Evolutionary conservation across 805 yeast species (phyloP).

Genomic region (Barnettozyma californica): DNA sequence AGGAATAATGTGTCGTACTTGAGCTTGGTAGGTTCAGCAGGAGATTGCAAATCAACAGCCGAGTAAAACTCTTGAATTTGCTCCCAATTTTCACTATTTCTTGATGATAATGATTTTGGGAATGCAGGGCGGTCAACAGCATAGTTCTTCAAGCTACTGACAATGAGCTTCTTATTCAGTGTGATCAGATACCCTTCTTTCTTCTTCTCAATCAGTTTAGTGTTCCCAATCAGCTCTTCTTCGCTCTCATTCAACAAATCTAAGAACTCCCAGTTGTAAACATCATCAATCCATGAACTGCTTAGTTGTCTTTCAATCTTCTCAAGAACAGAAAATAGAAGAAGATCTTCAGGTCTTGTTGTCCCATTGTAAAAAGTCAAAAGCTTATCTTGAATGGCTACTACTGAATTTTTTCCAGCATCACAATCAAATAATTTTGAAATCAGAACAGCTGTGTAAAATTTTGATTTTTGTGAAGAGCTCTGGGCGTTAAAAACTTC

Average conservation of each 20-base stretch:
- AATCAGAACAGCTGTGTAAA: conserved; percentile 41
- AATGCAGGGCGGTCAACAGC: conserved; percentile 24
- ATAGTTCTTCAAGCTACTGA: conserved; percentile 41
- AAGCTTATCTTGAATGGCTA: conserved; percentile 43
- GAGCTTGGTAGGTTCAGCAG: conserved; percentile 23
- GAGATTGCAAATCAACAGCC: conserved; percentile 13
- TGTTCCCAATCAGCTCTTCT: conserved; percentile 41
- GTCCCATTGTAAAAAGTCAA: conserved; percentile 61
- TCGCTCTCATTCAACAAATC: conserved; percentile 35
- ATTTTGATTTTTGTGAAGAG: conserved; percentile 27
- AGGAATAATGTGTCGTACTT: conserved; percentile 71
- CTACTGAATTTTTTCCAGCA: conserved; percentile 39
- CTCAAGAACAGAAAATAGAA: conserved; percentile 52
- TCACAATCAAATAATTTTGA: conserved; percentile 46
- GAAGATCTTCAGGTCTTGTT: conserved; percentile 49
- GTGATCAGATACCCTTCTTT: conserved; percentile 45
- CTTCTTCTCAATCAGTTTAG: conserved; percentile 41
- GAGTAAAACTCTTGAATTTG: conserved; percentile 28
- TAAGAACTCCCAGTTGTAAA: conserved; percentile 62
- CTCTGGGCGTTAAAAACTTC: conserved; percentile 30
- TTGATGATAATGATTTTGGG: conserved; percentile 19
- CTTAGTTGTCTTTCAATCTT: conserved; percentile 49
- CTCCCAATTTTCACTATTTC: conserved; percentile 22
- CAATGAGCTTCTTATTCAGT: conserved; percentile 44
- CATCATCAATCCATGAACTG: conserved; percentile 60